Evolutionary conservation across 2,329 filamentous ascomycete species (phyloP), one percentile per base, ranked within the genome.

Genomic region (Fusarium agapanthi): DNA sequence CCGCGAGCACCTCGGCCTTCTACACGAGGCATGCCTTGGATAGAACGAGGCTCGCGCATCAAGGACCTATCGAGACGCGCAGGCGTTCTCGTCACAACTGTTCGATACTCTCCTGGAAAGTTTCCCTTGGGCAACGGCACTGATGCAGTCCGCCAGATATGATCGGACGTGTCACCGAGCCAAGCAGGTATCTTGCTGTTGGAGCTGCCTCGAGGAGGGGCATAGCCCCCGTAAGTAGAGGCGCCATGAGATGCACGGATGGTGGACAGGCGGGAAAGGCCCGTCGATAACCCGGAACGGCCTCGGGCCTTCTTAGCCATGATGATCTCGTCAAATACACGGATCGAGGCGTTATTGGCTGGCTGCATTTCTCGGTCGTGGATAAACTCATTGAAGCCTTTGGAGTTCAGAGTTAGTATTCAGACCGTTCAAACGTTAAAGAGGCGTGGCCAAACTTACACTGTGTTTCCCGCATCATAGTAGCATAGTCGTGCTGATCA

Each of bases 21-120:
- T 24, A 87, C 86, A 38, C 89, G 84, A 30, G 95, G 95, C n/a
- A 95, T 91, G 40, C 95, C 95, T 80, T 97, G 94, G 43, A 97
- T 95, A 70, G 93, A 91, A 65, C 95, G 89, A 35, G 95, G 95
- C 82, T 98, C 95, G 80, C 94, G 94, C 94, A 98, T 97, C 51
- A 98, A 85, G 20, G 90, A 89, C 8, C 92, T 88, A 77, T 99
- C 96, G 15, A 99, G 87, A 78, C 93, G 95, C 13, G 93, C 90
- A 10, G 96, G 96, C 41, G 93, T 90, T 74, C 90, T 84, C 18
- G 89, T 90, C 60, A 90, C 85, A 20, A 90, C 85, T 37, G 86
- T 82, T 65, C 87, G 86, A 81, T 92, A 92, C 73, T 91, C 88
- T 65, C 89, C 88, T 0, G 87, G 84, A 72, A 91, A 91, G 75